phyloP scores from a whole-genome alignment of 352 stramenopile species.

The Pelagophyceae sp. region DNA sequence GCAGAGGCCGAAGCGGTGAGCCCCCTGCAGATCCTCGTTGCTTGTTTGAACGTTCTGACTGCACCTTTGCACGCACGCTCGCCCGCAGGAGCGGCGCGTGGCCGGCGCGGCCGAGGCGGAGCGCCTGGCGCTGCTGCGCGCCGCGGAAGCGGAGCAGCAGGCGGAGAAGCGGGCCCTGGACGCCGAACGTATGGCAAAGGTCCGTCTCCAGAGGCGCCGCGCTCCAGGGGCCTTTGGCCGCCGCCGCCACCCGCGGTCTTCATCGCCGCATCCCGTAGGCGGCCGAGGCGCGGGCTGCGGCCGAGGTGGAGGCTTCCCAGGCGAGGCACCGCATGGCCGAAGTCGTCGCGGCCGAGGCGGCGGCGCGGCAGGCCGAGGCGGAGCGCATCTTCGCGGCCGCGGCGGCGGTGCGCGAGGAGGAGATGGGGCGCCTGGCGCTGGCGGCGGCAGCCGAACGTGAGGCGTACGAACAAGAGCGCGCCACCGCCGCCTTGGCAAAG shows the following conservation, averaged over 20 bases:
- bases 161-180: background rate
- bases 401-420: no score
- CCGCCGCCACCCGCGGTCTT: background rate
- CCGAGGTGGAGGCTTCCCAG: background rate
- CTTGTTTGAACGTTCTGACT: background rate
- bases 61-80: no score
- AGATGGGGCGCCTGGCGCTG: no score
- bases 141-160: background rate
- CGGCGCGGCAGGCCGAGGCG: background rate
- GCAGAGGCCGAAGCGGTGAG: no score
- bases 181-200: background rate
- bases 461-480: background rate
- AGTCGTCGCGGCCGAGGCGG: background rate
- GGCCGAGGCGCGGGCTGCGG: background rate
- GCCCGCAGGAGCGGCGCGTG: background rate
- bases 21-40: no score
- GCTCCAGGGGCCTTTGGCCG: no score
- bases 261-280: background rate
- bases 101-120: background rate
- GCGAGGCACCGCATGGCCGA: background rate
- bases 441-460: no score
- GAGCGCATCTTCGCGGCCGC: no score
- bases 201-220: background rate
- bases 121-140: background rate
- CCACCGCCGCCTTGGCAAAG: background rate